Base-by-base conservation (phyloP, 2,329 filamentous ascomycete species). In the Diaporthe sp. region DNA sequence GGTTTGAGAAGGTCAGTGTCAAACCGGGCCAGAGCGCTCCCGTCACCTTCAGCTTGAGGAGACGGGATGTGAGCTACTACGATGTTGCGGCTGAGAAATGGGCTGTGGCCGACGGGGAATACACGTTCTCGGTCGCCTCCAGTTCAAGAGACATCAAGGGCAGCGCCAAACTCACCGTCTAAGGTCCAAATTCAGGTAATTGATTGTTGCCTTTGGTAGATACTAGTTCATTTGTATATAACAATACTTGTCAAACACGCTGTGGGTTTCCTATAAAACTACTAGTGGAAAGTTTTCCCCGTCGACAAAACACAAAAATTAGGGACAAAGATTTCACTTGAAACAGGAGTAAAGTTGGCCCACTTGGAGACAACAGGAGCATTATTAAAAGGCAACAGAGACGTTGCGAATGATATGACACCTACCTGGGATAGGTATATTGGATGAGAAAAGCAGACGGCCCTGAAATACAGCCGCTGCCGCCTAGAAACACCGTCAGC, bases 51-150 rank as follows among this genome's bases (percentile, higher is more conserved):
- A 80, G 84, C 35, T 79, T 94, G 58, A 92, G 86, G 25, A 85
- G 92, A 53, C 87, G 91, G 73, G 92, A 94, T 78, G 78, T 94
- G 61, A 93, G 91, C 80, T 85, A 90, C 42, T 94, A 92, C 92
- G 90, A 93, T 79, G 85, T 88, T 9, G 83, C 80, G 1, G 85
- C 85, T 37, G 91, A 93, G 82, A 88, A 88, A 78, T 94, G 92
- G 92, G 84, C 84, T 47, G 77, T 91, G 68, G 84, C 83, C 65
- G 82, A 79, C 32, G 88, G 87, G 0, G 78, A 80, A 12, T 88
- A 88, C 74, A 76, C 74, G 4, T 74, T 89, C 10, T 84, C 79
- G 72, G 84, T 89, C 4, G 88, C 88, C 0, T 82, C 82, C 2
- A 89, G 86, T 75, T 88, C 86, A 76, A 81, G 86, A 42, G 80